Evolutionary conservation across 208 protist genomes (phyloP), one percentile per base, ranked within the genome.

Genomic region (Trypanosoma cruzi): DNA sequence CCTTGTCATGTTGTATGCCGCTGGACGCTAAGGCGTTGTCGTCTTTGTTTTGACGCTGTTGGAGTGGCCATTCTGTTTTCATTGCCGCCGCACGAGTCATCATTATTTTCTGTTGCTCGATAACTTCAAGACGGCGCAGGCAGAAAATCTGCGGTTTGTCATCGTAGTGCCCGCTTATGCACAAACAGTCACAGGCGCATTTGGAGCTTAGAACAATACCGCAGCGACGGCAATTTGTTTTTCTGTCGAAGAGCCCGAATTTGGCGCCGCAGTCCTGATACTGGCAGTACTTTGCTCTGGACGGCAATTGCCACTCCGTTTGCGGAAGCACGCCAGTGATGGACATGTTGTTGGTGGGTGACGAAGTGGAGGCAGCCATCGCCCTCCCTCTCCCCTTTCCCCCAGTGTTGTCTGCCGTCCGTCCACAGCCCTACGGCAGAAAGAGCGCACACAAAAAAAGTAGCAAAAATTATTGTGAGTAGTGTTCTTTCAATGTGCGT

Each of bases 151-250:
- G 84, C 4, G 64, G 26, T 7, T 73, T 34, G 32, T 84, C 68
- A 1, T 74, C 42, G 72, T 83, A 93, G 56, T 86, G 77, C 0
- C 84, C 84, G 0, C 71, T 70, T 7, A 93, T 71, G 1, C 67
- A 37, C 1, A 48, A 59, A 22, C 60, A 70, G 1, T 65, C 73
- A 14, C 65, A 24, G 1, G 62, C 64, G 49, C 86, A 89, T 40
- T 64, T 89, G 6, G 74, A 68, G 48, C 86, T 87, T 8, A 92
- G 74, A 13, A 92, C 82, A 34, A 92, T 92, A 20, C 86, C 86
- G 56, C 86, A 92, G n/a, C 82, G 75, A 42, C 86, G 80, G 52
- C 82, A 92, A 71, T 89, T 86, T 46, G 66, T 74, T 49, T 80
- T 80, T 31, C 22, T 71, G 26, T 75, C 75, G 32, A 92, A 89